Percentiles rank a stretch among this genome's conserved stretches.
phyloP scores from a whole-genome alignment of 1,284 basidiomycete genomes.

The Xerocomus nothofagi region DNA sequence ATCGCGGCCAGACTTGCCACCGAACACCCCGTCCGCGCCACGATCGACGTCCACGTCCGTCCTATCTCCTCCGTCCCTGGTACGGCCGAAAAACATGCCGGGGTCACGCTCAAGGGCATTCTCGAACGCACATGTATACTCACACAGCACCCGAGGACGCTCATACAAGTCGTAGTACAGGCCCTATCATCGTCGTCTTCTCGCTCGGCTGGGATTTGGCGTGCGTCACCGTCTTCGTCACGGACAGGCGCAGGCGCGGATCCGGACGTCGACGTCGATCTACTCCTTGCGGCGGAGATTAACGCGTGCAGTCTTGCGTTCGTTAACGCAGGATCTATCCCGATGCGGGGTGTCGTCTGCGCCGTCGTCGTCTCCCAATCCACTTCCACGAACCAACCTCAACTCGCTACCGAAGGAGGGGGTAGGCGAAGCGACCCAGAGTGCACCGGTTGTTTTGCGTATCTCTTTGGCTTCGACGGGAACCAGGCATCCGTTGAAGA shows the following conservation, averaged over 20 bases:
- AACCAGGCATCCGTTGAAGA: conserved; percentile 3
- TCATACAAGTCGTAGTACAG: conserved; percentile 72
- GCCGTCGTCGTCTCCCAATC: conserved; percentile 57
- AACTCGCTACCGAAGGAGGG: conserved; percentile 41
- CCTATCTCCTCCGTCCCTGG: conserved; percentile 66
- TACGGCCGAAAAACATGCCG: conserved; percentile 62
- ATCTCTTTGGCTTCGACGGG: conserved; percentile 55
- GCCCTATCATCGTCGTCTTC: conserved; percentile 35
- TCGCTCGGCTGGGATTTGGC: background rate
- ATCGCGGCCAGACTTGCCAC: conserved; percentile 64
- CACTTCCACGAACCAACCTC: conserved; percentile 17
- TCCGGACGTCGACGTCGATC: conserved; percentile 8
- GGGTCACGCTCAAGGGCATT: conserved; percentile 50
- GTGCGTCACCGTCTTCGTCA: background rate
- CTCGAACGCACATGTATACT: conserved; percentile 63
- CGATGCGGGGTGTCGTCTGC: conserved; percentile 68
- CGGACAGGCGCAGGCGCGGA: background rate
- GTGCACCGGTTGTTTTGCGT: conserved; percentile 59
- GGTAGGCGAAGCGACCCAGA: background rate
- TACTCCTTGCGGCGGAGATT: conserved; percentile 56
- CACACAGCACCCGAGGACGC: conserved; percentile 61
- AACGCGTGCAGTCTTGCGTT: conserved; percentile 69
- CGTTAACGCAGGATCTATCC: conserved; percentile 64
- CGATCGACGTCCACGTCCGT: conserved; percentile 68
- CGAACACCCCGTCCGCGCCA: conserved; percentile 69